A percentile compares a stretch with the other conserved stretches of the same genome.
phyloP scores from a whole-genome alignment of 306 rosid species.

The Cicer arietinum region DNA sequence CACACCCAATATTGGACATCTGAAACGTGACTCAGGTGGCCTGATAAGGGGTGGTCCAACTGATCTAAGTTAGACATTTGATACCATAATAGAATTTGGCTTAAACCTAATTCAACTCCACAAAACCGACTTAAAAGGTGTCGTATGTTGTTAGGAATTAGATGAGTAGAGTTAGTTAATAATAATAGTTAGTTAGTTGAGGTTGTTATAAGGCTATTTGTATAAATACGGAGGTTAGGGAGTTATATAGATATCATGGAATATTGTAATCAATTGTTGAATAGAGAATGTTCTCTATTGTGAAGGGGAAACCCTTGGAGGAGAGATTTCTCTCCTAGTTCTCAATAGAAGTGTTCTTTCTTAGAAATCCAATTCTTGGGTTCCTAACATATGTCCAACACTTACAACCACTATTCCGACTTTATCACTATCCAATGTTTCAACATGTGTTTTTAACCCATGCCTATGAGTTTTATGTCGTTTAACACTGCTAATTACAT shows the following conservation, averaged over 20 bases:
- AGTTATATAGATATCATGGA: too few relatives aligned
- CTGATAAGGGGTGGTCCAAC: neutral
- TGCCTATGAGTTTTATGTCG: neutral
- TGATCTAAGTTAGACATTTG: neutral
- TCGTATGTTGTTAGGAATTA: too few relatives aligned
- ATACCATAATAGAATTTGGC: neutral
- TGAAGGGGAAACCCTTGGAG: too few relatives aligned
- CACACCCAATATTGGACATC: neutral
- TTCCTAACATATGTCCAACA: neutral
- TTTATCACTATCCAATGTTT: neutral
- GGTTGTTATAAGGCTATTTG: too few relatives aligned
- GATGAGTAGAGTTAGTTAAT: too few relatives aligned
- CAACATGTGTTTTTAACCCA: slow-evolving; percentile 4
- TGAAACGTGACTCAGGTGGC: neutral
- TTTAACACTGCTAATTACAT: slow-evolving; percentile 3
- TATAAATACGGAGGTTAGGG: too few relatives aligned
- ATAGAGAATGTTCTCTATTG: too few relatives aligned
- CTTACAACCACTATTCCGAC: neutral
- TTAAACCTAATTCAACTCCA: neutral
- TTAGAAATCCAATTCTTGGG: too few relatives aligned
- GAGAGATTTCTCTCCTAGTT: too few relatives aligned
- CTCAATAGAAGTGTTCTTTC: too few relatives aligned
- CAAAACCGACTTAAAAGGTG: neutral
- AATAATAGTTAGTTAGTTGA: too few relatives aligned
- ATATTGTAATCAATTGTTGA: too few relatives aligned